Conservation (phyloP, 495 filamentous ascomycete genomes). For the Aspergillus conjunctus region DNA sequence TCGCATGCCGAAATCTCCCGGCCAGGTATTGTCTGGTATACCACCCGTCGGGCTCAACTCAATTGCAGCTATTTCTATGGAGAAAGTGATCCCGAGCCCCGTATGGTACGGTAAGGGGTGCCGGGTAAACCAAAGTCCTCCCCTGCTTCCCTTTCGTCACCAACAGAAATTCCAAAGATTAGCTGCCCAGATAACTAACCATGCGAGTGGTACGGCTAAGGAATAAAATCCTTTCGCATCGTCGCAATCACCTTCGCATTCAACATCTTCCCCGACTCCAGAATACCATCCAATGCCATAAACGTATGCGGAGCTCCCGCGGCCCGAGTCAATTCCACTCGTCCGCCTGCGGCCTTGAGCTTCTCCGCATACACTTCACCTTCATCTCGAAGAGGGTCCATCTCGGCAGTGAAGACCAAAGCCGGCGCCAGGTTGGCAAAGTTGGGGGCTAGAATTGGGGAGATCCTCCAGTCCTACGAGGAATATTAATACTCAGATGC, state of each 20-base stretch:
- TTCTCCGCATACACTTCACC: conserved; percentile 47
- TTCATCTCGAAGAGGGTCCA: conserved; percentile 51
- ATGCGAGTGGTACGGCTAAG: conserved; percentile 1
- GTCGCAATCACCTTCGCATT: conserved; percentile 34
- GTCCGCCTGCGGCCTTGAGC: conserved; percentile 41
- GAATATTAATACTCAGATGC: conserved; percentile 11
- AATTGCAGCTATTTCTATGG: neutral
- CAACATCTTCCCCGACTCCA: conserved; percentile 33
- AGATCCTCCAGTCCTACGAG: conserved; percentile 42
- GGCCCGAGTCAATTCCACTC: conserved; percentile 36
- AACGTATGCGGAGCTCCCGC: conserved; percentile 42
- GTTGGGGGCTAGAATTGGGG: conserved; percentile 37
- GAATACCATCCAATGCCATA: conserved; percentile 35
- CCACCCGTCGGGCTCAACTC: conserved; percentile 12
- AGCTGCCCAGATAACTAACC: conserved; percentile 20
- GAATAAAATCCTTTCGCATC: conserved; percentile 28
- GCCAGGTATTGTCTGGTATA: conserved; percentile 36
- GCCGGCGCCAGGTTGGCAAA: conserved; percentile 46
- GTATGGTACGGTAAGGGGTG: conserved; percentile 21
- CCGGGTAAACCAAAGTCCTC: conserved; percentile 30
- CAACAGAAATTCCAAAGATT: neutral
- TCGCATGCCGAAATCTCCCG: conserved; percentile 46
- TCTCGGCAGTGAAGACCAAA: conserved; percentile 46
- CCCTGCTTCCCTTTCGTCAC: conserved; percentile 13
- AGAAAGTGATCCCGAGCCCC: neutral